Conservation (phyloP, 306 rosid genomes). For the Cucumis hystrix region DNA sequence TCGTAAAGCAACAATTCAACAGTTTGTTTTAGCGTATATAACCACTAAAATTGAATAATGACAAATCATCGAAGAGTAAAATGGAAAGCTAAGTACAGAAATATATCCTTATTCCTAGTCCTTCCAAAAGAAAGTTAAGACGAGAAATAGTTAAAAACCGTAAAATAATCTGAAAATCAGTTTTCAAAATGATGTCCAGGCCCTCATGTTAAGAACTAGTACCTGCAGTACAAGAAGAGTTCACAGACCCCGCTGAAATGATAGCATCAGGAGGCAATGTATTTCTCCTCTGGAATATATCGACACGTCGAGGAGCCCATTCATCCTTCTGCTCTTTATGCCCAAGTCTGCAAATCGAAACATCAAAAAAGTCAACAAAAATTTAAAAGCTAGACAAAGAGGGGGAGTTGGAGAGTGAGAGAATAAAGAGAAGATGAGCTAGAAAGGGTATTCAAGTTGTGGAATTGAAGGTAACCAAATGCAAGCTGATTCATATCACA, state of each 20-base stretch:
- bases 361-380: neutral
- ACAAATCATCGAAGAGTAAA: neutral
- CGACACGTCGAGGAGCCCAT: constrained; percentile 87
- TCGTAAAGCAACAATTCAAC: neutral
- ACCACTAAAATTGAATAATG: neutral
- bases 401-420: neutral
- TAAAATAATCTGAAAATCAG: neutral
- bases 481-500: constrained; percentile 8
- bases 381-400: neutral
- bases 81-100: neutral
- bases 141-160: neutral
- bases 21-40: neutral
- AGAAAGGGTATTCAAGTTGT: neutral
- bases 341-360: constrained; percentile 60
- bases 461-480: neutral
- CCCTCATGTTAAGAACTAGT: neutral
- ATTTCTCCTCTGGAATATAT: constrained; percentile 60
- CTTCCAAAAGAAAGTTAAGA: neutral
- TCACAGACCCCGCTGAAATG: constrained; percentile 81
- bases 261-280: constrained; percentile 67
- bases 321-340: constrained; percentile 99
- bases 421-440: neutral
- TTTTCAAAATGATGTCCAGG: neutral
- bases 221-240: constrained; percentile 94
- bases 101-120: no score